Conservation (phyloP, 2,329 filamentous ascomycete species). For the Chaetomium sp. region DNA sequence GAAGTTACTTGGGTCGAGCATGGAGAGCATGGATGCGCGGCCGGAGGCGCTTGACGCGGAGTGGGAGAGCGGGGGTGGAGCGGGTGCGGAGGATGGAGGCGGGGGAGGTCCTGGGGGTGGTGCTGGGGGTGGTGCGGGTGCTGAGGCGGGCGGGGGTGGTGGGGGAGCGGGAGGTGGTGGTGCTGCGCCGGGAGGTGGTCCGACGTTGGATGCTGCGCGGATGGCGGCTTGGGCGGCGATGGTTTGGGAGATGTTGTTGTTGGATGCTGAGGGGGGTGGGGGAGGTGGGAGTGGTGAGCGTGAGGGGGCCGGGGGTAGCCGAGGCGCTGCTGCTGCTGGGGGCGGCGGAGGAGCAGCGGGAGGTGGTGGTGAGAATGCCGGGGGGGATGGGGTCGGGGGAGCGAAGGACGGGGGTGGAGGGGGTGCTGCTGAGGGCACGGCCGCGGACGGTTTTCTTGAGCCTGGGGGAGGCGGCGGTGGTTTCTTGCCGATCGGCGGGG, state of each 20-base stretch:
- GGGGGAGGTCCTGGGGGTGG: constrained; percentile 29
- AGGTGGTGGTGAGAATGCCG: constrained; percentile 39
- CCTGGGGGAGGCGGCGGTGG: constrained; percentile 57
- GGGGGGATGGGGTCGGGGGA: constrained; percentile 25
- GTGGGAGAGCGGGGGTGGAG: constrained; percentile 31
- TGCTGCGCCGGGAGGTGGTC: constrained; percentile 27
- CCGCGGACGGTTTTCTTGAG: constrained; percentile 50
- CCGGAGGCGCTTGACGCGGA: constrained; percentile 24
- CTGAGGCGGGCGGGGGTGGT: constrained; percentile 32
- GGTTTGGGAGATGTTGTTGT: constrained; percentile 28
- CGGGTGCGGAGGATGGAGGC: constrained; percentile 24
- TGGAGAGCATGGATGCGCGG: constrained; percentile 47
- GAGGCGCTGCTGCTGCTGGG: constrained; percentile 30
- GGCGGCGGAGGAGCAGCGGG: constrained; percentile 38
- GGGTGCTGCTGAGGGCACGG: constrained; percentile 31
- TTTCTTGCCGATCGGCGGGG: constrained; percentile 73
- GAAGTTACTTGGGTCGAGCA: constrained; percentile 71
- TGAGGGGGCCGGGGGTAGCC: no score
- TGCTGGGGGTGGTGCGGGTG: constrained; percentile 28
- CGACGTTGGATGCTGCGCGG: constrained; percentile 29
- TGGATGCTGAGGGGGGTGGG: constrained; percentile 33
- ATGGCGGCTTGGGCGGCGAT: constrained; percentile 37
- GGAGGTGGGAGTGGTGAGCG: constrained; percentile 30
- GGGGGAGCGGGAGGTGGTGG: constrained; percentile 34
- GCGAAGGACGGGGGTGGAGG: constrained; percentile 33